phyloP scores from a whole-genome alignment of 306 rosid genomes.

The Morella rubra region DNA sequence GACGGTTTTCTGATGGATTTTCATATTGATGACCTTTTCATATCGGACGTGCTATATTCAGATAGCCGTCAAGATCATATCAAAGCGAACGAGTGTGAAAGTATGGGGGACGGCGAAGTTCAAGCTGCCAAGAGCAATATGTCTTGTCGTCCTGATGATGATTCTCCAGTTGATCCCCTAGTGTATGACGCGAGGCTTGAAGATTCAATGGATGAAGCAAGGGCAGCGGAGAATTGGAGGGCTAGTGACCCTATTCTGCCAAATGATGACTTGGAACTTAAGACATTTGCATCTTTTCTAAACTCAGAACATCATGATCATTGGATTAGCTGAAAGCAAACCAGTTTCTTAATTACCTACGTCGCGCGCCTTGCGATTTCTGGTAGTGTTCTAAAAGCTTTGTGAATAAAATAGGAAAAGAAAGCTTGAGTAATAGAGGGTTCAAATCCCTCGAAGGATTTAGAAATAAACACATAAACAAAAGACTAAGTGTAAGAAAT shows the following conservation, averaged over 20 bases:
- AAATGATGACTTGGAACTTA: slow-evolving; percentile 1
- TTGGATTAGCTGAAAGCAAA: neutral
- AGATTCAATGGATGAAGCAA: neutral
- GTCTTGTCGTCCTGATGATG: neutral
- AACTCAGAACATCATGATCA: neutral
- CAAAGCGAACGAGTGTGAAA: neutral
- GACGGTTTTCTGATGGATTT: slow-evolving; percentile 1
- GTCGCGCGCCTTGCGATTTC: too few relatives aligned
- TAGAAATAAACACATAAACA: too few relatives aligned
- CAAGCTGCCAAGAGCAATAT: neutral
- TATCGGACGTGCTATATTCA: neutral
- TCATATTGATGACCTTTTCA: slow-evolving; percentile 6
- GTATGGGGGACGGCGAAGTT: neutral
- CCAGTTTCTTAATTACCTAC: neutral
- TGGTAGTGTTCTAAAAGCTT: too few relatives aligned
- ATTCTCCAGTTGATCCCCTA: neutral
- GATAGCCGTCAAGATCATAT: neutral
- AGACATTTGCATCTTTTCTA: neutral
- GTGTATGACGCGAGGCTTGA: neutral
- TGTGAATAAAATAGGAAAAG: too few relatives aligned
- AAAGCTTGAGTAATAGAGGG: too few relatives aligned
- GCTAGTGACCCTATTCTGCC: too few relatives aligned
- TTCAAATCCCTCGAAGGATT: too few relatives aligned
- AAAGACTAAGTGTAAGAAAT: too few relatives aligned
- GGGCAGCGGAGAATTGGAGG: neutral